Evolutionary conservation across 345 rosid species (phyloP).

Genomic region (Aquilaria malaccensis): DNA sequence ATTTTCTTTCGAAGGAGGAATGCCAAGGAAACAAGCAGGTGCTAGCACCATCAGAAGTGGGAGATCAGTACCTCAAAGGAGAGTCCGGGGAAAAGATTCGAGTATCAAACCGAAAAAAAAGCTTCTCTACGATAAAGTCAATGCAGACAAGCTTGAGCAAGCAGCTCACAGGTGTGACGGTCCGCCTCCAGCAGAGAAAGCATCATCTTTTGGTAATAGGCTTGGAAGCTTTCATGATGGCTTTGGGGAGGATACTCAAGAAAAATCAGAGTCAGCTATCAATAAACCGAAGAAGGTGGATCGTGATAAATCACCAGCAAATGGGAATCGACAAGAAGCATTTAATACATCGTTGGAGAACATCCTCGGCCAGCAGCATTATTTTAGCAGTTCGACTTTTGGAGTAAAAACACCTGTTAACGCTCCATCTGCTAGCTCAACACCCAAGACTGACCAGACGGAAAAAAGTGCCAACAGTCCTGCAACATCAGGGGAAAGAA

Average conservation of each 20-base stretch:
- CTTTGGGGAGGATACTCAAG: slow-evolving; percentile 22
- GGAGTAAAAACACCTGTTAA: no score
- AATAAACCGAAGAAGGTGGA: slow-evolving; percentile 24
- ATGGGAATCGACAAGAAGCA: no score
- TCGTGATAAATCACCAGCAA: slow-evolving; percentile 20
- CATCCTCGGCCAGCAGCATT: slow-evolving; percentile 28
- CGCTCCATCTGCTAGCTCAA: no score
- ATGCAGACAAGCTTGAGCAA: slow-evolving; percentile 29
- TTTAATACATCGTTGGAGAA: slow-evolving; percentile 6
- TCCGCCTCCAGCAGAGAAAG: slow-evolving; percentile 33
- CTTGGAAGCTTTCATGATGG: slow-evolving; percentile 22
- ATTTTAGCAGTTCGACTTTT: slow-evolving; percentile 15
- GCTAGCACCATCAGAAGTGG: slow-evolving; percentile 19
- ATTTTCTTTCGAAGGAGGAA: slow-evolving; percentile 52
- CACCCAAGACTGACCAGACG: no score
- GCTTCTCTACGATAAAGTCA: slow-evolving; percentile 26
- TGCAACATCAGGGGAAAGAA: no score
- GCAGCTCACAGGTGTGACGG: slow-evolving; percentile 28
- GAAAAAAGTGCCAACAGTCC: no score
- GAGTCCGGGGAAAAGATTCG: slow-evolving; percentile 28
- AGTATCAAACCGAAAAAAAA: slow-evolving; percentile 35
- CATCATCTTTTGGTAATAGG: slow-evolving; percentile 33
- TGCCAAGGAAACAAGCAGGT: slow-evolving; percentile 21
- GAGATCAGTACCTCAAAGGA: slow-evolving; percentile 30
- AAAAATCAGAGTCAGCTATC: slow-evolving; percentile 15